phyloP scores from a whole-genome alignment of 345 rosid species.

The Dimocarpus longan region DNA sequence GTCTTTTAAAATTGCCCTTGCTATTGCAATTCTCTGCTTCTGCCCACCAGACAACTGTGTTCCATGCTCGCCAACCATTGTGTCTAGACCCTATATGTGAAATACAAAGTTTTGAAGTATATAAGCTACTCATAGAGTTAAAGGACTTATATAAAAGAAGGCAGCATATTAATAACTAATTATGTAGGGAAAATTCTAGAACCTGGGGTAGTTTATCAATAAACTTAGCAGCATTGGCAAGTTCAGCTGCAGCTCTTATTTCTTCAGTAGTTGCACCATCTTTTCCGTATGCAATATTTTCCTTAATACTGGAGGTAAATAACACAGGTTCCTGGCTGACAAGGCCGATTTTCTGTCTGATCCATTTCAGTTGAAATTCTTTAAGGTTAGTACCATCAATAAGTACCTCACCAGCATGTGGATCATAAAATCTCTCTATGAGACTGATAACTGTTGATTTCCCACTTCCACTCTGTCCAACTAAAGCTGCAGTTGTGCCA shows the following conservation, averaged over 20 bases:
- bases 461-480: constrained; percentile 91
- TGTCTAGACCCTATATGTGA: constrained; percentile 61
- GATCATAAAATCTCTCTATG: constrained; percentile 85
- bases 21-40: constrained; percentile 90
- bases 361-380: constrained; percentile 78
- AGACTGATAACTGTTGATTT: constrained; percentile 81
- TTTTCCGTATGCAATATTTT: constrained; percentile 77
- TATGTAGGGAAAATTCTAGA: background rate
- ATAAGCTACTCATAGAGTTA: background rate
- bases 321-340: constrained; percentile 88
- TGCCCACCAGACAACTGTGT: constrained; percentile 96
- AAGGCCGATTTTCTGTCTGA: constrained; percentile 69
- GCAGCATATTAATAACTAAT: background rate
- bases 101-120: background rate
- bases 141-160: background rate
- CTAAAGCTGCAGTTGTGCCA: constrained; percentile 75
- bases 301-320: constrained; percentile 68
- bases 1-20: constrained; percentile 83
- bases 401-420: constrained; percentile 62
- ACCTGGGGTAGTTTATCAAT: constrained; percentile 78
- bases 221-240: constrained; percentile 79
- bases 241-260: constrained; percentile 65
- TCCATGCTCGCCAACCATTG: constrained; percentile 94
- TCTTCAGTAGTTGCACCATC: constrained; percentile 73
- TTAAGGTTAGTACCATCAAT: constrained; percentile 68